Base-by-base conservation (phyloP, 2,329 filamentous ascomycete genomes). In the Penicillium oxalicum region DNA sequence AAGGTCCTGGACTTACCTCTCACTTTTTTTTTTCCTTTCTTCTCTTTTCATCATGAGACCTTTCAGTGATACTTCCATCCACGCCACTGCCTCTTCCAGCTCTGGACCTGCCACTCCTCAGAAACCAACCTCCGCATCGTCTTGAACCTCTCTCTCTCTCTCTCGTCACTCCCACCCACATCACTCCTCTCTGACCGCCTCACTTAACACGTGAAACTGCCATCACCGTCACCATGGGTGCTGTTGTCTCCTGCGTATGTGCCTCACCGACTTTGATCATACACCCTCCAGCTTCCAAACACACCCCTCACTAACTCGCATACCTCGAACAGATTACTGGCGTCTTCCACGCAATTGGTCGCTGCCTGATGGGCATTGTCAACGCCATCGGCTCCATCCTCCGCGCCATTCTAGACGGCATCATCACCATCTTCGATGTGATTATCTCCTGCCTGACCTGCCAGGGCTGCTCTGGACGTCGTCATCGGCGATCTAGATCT, bases 221-320 rank as follows among this genome's bases (percentile, higher is more conserved):
- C 13, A 32, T 9, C 24, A 46, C 41, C 8, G 18, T 62, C 71
- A 83, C 70, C 59, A 91, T 93, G 88, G 88, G 88, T 74, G 87
- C 85, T 70, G 83, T 93, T 64, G 77, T 89, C 58, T 91, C 87
- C 68, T 91, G 87, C 67, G 87, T 91, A 87, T 64, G 86, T 79
- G 44, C 18, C 18, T 18, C 18, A 2, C 18, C 18, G 2, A 18
- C 18, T 18, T 18, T 18, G 18, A 18, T 18, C 18, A 18, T 32
- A 24, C 9, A 32, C 33, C 33, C 25, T 37, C 28, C 39, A n/a
- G n/a, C n/a, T 34, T 39, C 39, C 32, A 27, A 33, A 29, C 38
- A 36, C 39, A 39, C n/a, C 33, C 18, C 33, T 24, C 38, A 41
- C 18, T 24, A 11, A 7, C 29, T 32, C 29, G 29, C 4, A 8